Evolutionary conservation across 441 rosid species (phyloP), one percentile per base, ranked within the genome.

Genomic region (Jatropha multifida): DNA sequence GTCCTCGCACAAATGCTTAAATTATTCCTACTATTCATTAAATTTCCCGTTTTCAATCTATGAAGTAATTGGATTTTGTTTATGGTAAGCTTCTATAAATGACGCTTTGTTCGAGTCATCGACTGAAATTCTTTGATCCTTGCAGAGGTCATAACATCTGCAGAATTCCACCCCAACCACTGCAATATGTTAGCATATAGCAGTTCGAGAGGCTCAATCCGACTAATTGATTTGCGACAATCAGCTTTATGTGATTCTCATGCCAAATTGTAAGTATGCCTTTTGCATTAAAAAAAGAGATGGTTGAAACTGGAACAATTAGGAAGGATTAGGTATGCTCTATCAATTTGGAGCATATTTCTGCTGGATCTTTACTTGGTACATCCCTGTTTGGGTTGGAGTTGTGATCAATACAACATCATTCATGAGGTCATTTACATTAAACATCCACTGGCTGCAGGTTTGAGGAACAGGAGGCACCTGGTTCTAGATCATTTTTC

Each of bases 111-210:
- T 78, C 37, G 52, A 46, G 52, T 60, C 60, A 38, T 72, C 63
- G 60, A 75, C 59, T 69, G 23, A 27, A 64, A 62, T 48, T 37
- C 5, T 46, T 80, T 80, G 13, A 48, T 83, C 61, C 64, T 78
- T 80, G 86, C 96, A 96, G 99, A 94, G 97, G 99, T 96, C 76
- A 94, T 96, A 75, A 96, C 99, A 64, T 89, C 98, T 76, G 98
- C 99, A 59, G 99, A 96, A 68, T 96, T 96, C 82, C 99, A 96
- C 80, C 99, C 99, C 69, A 83, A 78, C 9, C 98, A 96, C 74
- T 96, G 98, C 83, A 90, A 96, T 72, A 88, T 67, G 79, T 81
- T 95, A 84, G 98, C 95, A 58, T 95, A 95, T 80, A 93, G 99
- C 81, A 95, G 99, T 85, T 95, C 97, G 48, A 95, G 88, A 82